Evolutionary conservation across 108 stramenopile genomes (phyloP), one percentile per base, ranked within the genome.

Genomic region (Cyclotella choctawhatcheeana): DNA sequence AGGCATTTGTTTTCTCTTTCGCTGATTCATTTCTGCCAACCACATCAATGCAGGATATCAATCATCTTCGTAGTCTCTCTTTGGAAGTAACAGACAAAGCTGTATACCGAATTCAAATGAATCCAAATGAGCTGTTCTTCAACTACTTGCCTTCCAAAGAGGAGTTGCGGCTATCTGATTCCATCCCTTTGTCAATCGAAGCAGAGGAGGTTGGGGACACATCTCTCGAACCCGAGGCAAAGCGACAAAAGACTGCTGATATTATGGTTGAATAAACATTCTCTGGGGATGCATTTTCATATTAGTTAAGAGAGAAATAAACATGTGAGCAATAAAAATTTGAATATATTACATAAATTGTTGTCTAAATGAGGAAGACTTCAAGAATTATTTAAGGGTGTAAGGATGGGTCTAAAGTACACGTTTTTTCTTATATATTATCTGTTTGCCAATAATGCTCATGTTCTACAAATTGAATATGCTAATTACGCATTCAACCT

Each of bases 61-160:
- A 84, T 18, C 64, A 67, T 33, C 63, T 88, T 8, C 77, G 90
- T 6, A 56, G 64, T 0, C 85, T 84, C 3, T 86, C 85, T 64
- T 71, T 91, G 26, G 63, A 76, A 10, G 61, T 89, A 16, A 69
- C 90, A 24, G 61, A 84, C 5, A 67, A 87, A 35, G 93, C 89
- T 10, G 68, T 62, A 6, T 94, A 84, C 69, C 82, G 93, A 47
- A 81, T 94, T 32, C 90, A 94, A 65, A 85, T 84, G 69, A 76
- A 87, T 29, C 64, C 68, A 16, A 79, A 82, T n/a, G 65, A 69
- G 35, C 62, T 93, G 22, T 89, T 84, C 62, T 94, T 91, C 64
- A 84, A 77, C 18, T 94, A 88, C 71, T 55, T 92, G 26, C 89
- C 90, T 1, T 61, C 74, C 22, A 85, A 75, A 25, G 82, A 17